Conservation (phyloP, 1,284 basidiomycete species). For the Sporisorium graminicola region DNA sequence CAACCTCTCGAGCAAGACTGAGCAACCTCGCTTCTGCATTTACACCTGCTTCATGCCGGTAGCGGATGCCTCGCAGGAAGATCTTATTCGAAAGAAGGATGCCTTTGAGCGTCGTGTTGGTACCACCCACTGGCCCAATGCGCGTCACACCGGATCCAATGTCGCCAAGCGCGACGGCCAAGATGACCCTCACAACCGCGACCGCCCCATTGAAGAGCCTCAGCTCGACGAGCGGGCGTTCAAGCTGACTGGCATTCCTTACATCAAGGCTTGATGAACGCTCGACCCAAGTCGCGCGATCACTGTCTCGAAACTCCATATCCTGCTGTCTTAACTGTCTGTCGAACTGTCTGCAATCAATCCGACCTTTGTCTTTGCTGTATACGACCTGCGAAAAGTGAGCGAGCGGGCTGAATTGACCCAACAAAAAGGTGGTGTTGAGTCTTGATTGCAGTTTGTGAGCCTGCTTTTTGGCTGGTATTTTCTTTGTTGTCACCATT, state of each 20-base stretch:
- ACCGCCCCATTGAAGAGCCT: slow-evolving; percentile 23
- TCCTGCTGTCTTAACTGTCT: too few species aligned
- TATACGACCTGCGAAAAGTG: too few species aligned
- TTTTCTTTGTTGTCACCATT: too few species aligned
- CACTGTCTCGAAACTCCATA: too few species aligned
- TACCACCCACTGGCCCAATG: slow-evolving; percentile 26
- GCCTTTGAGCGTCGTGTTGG: slow-evolving; percentile 26
- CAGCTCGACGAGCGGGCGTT: slow-evolving; percentile 21
- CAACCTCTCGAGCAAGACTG: slow-evolving; percentile 27
- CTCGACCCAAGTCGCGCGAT: too few species aligned
- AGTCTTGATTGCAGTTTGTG: too few species aligned
- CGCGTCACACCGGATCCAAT: slow-evolving; percentile 14
- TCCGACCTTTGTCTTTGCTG: neutral
- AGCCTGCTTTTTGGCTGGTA: too few species aligned
- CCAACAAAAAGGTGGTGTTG: too few species aligned
- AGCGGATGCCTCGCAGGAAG: slow-evolving; percentile 23
- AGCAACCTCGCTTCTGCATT: slow-evolving; percentile 28
- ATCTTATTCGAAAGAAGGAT: slow-evolving; percentile 33
- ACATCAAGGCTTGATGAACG: too few species aligned
- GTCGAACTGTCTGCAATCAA: too few species aligned
- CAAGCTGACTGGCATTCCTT: slow-evolving; percentile 25
- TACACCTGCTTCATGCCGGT: too few species aligned
- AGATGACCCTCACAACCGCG: slow-evolving; percentile 18
- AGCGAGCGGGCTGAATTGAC: too few species aligned
- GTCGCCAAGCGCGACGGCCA: slow-evolving; percentile 15